Evolutionary conservation across 1,284 basidiomycete species (phyloP).

Genomic region (Vanrija humicola): DNA sequence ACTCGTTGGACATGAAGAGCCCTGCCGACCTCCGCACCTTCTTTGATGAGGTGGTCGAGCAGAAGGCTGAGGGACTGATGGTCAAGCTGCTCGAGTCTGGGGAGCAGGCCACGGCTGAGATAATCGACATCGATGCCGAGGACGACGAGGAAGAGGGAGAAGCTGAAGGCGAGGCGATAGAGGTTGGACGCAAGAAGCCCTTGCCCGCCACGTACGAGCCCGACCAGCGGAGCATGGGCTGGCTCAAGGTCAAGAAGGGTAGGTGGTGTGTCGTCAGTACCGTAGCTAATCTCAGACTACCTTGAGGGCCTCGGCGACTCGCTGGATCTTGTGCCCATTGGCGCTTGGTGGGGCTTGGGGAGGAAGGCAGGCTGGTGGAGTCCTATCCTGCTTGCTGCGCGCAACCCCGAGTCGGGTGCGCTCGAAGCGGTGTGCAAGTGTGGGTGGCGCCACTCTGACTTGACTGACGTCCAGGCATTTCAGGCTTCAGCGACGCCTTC

Average conservation of each 20-base stretch:
- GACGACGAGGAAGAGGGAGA: constrained; percentile 25
- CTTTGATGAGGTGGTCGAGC: constrained; percentile 73
- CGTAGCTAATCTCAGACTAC: constrained; percentile 52
- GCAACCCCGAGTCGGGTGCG: constrained; percentile 65
- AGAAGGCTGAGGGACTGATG: constrained; percentile 88
- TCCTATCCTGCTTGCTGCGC: constrained; percentile 77
- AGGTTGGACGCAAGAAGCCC: constrained; percentile 61
- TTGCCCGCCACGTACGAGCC: constrained; percentile 88
- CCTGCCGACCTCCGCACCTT: constrained; percentile 64
- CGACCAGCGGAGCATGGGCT: constrained; percentile 58
- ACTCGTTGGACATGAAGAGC: constrained; percentile 56
- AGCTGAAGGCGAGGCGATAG: constrained; percentile 32
- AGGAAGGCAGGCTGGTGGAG: constrained; percentile 91
- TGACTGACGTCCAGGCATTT: constrained; percentile 23
- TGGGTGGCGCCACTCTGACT: constrained; percentile 13
- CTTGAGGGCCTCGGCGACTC: constrained; percentile 54
- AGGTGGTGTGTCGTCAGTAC: constrained; percentile 4
- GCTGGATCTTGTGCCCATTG: constrained; percentile 64
- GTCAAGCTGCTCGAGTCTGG: constrained; percentile 65
- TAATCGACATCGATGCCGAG: constrained; percentile 25
- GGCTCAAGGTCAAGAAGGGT: constrained; percentile 78
- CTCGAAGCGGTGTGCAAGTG: constrained; percentile 84
- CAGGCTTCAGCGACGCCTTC: constrained; percentile 82
- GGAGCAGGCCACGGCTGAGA: constrained; percentile 37
- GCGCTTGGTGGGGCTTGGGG: constrained; percentile 89